Conservation (phyloP, 108 stramenopile species). For the Nannochloropsis gaditana region DNA sequence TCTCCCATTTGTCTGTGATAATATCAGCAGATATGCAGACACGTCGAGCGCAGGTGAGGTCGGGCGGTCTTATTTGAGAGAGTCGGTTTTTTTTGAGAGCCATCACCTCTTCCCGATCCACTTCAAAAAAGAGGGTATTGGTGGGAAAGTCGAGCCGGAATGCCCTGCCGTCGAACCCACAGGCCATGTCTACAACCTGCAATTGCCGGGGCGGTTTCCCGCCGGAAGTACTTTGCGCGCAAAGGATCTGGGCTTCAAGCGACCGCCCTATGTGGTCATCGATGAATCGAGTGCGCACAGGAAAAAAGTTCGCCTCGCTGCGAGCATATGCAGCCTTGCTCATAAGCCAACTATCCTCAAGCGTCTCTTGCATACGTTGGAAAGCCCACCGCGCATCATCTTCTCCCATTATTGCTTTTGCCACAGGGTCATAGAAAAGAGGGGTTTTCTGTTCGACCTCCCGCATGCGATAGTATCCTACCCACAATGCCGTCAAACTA, state of each 20-base stretch:
- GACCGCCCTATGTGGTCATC: background rate
- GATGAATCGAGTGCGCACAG: conserved; percentile 13
- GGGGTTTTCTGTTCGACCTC: background rate
- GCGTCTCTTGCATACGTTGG: background rate
- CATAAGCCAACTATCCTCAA: background rate
- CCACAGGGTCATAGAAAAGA: conserved; percentile 1
- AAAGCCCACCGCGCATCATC: background rate
- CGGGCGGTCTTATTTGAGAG: background rate
- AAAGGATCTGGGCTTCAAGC: background rate
- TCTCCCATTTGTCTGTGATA: background rate
- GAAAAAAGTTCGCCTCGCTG: background rate
- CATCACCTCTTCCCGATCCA: conserved; percentile 5
- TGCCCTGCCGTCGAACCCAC: background rate
- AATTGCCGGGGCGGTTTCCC: background rate
- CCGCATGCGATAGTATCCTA: background rate
- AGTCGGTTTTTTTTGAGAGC: background rate
- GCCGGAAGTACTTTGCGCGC: background rate
- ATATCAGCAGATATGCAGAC: background rate
- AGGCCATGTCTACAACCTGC: background rate
- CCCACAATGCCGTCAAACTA: background rate
- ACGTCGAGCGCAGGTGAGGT: background rate
- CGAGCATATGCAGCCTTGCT: background rate
- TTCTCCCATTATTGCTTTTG: conserved; percentile 6
- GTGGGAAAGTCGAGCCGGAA: background rate
- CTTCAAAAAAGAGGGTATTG: background rate